Evolutionary conservation across 805 yeast species (phyloP).

Genomic region (Maudiozyma turicensis): DNA sequence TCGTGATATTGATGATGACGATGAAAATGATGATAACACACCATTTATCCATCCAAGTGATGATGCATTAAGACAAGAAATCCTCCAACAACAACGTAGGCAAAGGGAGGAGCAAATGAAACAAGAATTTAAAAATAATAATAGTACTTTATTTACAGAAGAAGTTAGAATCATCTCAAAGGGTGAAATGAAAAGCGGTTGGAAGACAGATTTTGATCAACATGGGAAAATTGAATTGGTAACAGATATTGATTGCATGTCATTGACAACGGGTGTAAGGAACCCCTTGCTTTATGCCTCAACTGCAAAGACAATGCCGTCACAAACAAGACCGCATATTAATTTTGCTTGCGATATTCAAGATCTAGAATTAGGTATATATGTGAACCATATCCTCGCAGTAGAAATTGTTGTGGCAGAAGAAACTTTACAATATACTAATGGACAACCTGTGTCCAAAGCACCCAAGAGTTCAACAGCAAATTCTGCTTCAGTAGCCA

Average conservation of each 20-base stretch:
- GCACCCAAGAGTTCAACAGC: not conserved
- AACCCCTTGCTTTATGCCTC: constrained; percentile 38
- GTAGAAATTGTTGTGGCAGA: constrained; percentile 93
- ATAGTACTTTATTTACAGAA: constrained; percentile 49
- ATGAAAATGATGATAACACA: constrained; percentile 17
- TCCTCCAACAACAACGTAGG: constrained; percentile 25
- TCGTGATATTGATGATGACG: constrained; percentile 28
- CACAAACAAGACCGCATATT: constrained; percentile 24
- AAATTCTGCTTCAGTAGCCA: constrained; percentile 3
- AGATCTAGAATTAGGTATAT: constrained; percentile 72
- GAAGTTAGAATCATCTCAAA: constrained; percentile 64
- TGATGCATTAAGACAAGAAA: constrained; percentile 29
- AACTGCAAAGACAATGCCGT: constrained; percentile 26
- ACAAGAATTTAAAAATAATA: constrained; percentile 28
- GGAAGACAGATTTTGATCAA: constrained; percentile 86
- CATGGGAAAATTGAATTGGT: constrained; percentile 73
- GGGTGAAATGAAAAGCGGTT: constrained; percentile 82
- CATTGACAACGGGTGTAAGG: constrained; percentile 44
- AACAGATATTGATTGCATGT: constrained; percentile 56
- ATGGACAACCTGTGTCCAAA: constrained; percentile 22
- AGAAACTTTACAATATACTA: constrained; percentile 47
- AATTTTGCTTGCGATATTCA: constrained; percentile 71
- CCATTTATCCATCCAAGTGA: constrained; percentile 29
- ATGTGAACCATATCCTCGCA: constrained; percentile 64
- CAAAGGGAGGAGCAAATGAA: constrained; percentile 25